Percentiles rank a stretch among this genome's conserved stretches.
Conservation (phyloP, 495 filamentous ascomycete genomes). For the Staphylotrichum tortipilum region DNA sequence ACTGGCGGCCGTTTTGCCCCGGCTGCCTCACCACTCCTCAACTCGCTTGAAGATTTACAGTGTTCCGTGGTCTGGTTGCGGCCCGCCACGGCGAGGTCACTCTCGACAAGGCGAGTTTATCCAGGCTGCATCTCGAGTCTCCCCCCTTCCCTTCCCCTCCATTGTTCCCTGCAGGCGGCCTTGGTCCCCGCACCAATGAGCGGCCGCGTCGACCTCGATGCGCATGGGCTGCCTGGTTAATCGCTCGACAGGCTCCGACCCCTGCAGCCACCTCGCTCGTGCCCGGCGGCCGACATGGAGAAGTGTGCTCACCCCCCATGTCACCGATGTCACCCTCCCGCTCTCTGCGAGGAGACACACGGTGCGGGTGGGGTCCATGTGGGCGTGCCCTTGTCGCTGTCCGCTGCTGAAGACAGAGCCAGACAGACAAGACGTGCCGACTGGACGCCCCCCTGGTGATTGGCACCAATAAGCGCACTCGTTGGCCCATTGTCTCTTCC, state of each 20-base stretch:
- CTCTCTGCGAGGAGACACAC: conserved; percentile 6
- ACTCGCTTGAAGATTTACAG: conserved; percentile 12
- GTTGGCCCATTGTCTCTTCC: no score
- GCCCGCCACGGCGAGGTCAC: no score
- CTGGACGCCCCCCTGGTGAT: conserved; percentile 26
- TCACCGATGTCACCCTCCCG: conserved; percentile 15
- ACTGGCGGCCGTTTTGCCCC: not conserved
- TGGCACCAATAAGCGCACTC: conserved; percentile 39
- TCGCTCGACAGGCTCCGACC: conserved; percentile 25
- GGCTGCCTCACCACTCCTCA: not conserved
- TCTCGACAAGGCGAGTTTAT: conserved; percentile 19
- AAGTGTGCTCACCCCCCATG: conserved; percentile 22
- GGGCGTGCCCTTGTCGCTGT: conserved; percentile 24
- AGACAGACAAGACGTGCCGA: conserved; percentile 37
- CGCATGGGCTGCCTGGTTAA: conserved; percentile 30
- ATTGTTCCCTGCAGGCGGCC: conserved; percentile 20
- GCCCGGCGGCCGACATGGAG: conserved; percentile 21
- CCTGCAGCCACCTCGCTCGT: conserved; percentile 26
- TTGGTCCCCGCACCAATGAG: conserved; percentile 25
- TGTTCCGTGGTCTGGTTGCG: no score
- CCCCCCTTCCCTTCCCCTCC: not conserved
- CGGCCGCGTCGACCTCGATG: conserved; percentile 17
- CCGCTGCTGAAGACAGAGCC: no score
- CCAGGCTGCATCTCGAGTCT: conserved; percentile 10
- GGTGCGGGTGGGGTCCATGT: conserved; percentile 30